Evolutionary conservation across 2,329 filamentous ascomycete species (phyloP).

Genomic region (Fragosphaeria purpurea): DNA sequence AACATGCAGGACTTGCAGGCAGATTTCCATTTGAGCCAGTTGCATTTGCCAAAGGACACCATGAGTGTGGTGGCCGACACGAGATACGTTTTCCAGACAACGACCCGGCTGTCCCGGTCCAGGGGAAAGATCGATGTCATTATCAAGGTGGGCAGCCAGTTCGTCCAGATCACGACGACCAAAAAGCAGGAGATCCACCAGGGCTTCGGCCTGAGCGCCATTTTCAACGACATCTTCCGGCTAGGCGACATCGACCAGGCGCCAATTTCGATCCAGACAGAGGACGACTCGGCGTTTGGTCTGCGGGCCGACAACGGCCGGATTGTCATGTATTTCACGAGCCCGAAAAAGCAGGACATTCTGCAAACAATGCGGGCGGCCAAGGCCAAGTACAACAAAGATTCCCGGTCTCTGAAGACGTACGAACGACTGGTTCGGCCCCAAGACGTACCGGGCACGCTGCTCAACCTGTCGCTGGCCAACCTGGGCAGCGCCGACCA

Average conservation of each 20-base stretch:
- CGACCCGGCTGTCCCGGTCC: constrained; percentile 56
- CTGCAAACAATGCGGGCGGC: constrained; percentile 53
- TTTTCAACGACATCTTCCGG: constrained; percentile 61
- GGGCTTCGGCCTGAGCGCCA: constrained; percentile 49
- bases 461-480: constrained; percentile 57
- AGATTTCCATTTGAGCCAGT: constrained; percentile 56
- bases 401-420: constrained; percentile 48
- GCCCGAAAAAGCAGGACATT: constrained; percentile 52
- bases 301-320: constrained; percentile 59
- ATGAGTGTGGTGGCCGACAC: constrained; percentile 59
- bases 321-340: constrained; percentile 63
- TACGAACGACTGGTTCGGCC: constrained; percentile 57
- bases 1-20: constrained; percentile 54
- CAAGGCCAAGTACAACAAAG: constrained; percentile 55
- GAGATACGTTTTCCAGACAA: constrained; percentile 54
- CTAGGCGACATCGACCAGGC: constrained; percentile 59
- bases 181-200: constrained; percentile 61
- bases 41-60: constrained; percentile 60
- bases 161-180: constrained; percentile 58
- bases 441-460: constrained; percentile 60
- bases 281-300: constrained; percentile 58
- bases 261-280: constrained; percentile 51
- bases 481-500: constrained; percentile 56
- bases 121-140: constrained; percentile 61
- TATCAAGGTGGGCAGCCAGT: constrained; percentile 59